Evolutionary conservation across 306 rosid genomes (phyloP).

Genomic region (Fragaria ananassa): DNA sequence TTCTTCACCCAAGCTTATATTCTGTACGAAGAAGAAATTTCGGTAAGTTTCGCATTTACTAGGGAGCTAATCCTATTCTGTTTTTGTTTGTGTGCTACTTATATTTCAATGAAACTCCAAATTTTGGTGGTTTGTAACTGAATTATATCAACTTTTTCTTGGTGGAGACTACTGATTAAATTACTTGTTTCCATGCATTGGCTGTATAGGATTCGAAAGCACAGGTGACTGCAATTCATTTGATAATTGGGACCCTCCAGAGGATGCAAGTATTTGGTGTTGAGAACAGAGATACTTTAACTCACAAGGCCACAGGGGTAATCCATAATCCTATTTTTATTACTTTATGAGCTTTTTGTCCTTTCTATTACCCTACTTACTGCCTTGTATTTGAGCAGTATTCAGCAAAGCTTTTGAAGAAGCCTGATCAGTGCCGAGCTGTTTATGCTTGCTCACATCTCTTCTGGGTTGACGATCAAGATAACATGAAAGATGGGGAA

Average conservation of each 20-base stretch:
- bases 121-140: conserved; percentile 1
- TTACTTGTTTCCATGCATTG: conserved; percentile 23
- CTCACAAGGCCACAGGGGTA: conserved; percentile 99
- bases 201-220: conserved; percentile 82
- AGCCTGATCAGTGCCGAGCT: conserved; percentile 94
- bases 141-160: neutral
- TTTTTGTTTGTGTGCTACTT: neutral
- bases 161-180: neutral
- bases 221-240: conserved; percentile 89
- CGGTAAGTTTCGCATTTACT: conserved; percentile 50
- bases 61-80: neutral
- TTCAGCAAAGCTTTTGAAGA: conserved; percentile 95
- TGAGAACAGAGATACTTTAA: conserved; percentile 97
- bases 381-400: conserved; percentile 45
- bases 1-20: conserved; percentile 97
- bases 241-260: conserved; percentile 97
- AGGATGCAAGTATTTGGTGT: conserved; percentile 97
- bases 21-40: conserved; percentile 96
- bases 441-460: conserved; percentile 91
- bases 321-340: conserved; percentile 44
- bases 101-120: neutral
- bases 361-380: conserved; percentile 14
- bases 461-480: conserved; percentile 91
- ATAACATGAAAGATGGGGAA: conserved; percentile 90
- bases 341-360: neutral